These are phyloP conservation scores for Paracoccidioides lutzii DNA, from an alignment of 2,329 filamentous ascomycete species.

Conservation along the genomic window DNA sequence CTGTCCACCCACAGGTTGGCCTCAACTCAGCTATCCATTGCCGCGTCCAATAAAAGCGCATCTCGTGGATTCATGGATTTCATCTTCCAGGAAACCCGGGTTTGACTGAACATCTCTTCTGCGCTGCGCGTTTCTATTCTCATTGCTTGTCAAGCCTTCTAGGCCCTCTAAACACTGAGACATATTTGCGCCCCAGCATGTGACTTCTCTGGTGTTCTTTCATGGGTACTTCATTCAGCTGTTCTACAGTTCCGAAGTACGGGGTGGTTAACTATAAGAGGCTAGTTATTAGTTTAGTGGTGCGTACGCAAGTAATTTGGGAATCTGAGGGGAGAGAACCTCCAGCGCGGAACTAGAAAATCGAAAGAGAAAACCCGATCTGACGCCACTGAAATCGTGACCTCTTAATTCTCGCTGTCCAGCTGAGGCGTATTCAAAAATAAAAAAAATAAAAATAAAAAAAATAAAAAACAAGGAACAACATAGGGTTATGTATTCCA, in stretches of 20 bases:
- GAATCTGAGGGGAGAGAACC: too few relatives aligned
- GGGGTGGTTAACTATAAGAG: too few relatives aligned
- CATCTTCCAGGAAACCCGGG: neutral
- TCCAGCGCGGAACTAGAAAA: neutral
- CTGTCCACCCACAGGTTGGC: neutral
- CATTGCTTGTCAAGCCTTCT: neutral
- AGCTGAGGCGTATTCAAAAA: neutral
- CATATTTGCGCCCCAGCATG: neutral
- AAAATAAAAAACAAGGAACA: neutral
- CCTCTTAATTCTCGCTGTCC: neutral
- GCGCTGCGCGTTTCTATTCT: neutral
- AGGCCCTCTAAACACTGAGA: neutral
- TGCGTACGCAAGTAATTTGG: too few relatives aligned
- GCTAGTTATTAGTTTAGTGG: too few relatives aligned
- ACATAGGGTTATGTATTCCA: neutral
- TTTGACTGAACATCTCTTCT: neutral
- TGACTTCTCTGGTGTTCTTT: neutral
- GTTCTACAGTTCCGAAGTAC: too few relatives aligned
- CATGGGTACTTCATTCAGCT: too few relatives aligned
- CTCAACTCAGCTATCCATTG: neutral
- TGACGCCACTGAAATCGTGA: neutral
- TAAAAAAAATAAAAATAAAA: too few relatives aligned
- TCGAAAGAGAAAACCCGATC: neutral
- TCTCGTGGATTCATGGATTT: neutral
- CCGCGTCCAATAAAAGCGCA: neutral